These are phyloP conservation scores for Ustilago trichophora DNA, from an alignment of 1,284 basidiomycete genomes.

Conservation along the genomic window DNA sequence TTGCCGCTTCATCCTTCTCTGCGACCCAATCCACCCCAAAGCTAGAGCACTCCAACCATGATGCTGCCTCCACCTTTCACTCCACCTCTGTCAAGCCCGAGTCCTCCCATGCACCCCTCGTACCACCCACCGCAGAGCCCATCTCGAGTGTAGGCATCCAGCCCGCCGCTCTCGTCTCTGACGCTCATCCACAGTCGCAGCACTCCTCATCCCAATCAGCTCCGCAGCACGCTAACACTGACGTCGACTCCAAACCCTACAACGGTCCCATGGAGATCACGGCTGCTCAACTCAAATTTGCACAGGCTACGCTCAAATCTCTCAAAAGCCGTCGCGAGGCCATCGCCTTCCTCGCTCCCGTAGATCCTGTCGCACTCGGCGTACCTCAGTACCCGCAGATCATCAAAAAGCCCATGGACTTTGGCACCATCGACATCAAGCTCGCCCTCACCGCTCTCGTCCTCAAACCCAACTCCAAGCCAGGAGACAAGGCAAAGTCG, in stretches of 20 bases:
- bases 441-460: conserved; percentile 59
- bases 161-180: conserved; percentile 18
- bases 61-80: conserved; percentile 2
- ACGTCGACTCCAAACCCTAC: conserved; percentile 22
- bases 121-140: conserved; percentile 38
- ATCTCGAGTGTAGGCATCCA: conserved; percentile 31
- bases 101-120: conserved; percentile 16
- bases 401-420: conserved; percentile 92
- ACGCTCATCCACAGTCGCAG: conserved; percentile 21
- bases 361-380: conserved; percentile 86
- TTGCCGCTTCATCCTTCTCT: background rate
- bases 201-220: conserved; percentile 3
- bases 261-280: conserved; percentile 48
- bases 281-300: conserved; percentile 80
- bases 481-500: conserved; percentile 58
- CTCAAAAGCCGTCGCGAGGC: conserved; percentile 89
- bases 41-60: conserved; percentile 8
- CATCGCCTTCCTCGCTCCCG: conserved; percentile 82
- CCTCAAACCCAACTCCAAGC: conserved; percentile 48
- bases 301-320: conserved; percentile 79
- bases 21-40: background rate
- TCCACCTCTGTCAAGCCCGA: conserved; percentile 9
- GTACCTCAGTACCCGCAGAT: conserved; percentile 91
- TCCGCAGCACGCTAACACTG: background rate
- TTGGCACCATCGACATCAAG: conserved; percentile 92